phyloP scores from a whole-genome alignment of 2,329 filamentous ascomycete genomes.

The Phaeosphaeria sp. region DNA sequence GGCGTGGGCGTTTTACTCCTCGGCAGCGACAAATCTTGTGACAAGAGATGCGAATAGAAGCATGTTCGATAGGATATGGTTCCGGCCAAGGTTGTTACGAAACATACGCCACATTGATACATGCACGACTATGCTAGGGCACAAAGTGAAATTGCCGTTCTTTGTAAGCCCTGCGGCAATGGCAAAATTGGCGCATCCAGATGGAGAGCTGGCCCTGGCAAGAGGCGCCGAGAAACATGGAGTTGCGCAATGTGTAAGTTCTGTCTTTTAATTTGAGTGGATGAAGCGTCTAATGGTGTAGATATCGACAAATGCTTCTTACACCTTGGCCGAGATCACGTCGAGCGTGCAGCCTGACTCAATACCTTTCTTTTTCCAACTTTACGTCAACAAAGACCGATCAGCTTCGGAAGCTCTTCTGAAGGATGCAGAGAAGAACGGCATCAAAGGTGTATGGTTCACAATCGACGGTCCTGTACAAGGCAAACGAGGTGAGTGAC shows the following conservation, averaged over 20 bases:
- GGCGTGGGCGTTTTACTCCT: slow-evolving; percentile 57
- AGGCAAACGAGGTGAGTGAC: slow-evolving; percentile 24
- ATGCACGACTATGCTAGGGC: slow-evolving; percentile 26
- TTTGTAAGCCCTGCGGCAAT: slow-evolving; percentile 41
- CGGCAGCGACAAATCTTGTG: slow-evolving; percentile 58
- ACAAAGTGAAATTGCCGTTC: slow-evolving; percentile 27
- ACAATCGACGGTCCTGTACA: slow-evolving; percentile 34
- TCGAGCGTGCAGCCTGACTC: slow-evolving; percentile 4
- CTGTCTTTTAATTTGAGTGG: not conserved
- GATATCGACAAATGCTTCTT: slow-evolving; percentile 35
- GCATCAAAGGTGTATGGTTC: slow-evolving; percentile 26
- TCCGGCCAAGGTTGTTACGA: slow-evolving; percentile 56
- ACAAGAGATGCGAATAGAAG: slow-evolving; percentile 54
- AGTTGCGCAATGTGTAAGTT: slow-evolving; percentile 38
- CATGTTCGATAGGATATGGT: slow-evolving; percentile 54
- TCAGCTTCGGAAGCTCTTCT: slow-evolving; percentile 16
- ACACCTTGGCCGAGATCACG: slow-evolving; percentile 29
- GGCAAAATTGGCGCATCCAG: slow-evolving; percentile 35
- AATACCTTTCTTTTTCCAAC: slow-evolving; percentile 32
- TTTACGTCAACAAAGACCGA: slow-evolving; percentile 33
- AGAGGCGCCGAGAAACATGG: slow-evolving; percentile 29
- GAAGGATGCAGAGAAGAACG: slow-evolving; percentile 21
- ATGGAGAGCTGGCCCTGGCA: slow-evolving; percentile 39
- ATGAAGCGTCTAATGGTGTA: not conserved
- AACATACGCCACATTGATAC: slow-evolving; percentile 40